Evolutionary conservation across 495 filamentous ascomycete species (phyloP), one percentile per base, ranked within the genome.

Genomic region (Tricharina praecox): DNA sequence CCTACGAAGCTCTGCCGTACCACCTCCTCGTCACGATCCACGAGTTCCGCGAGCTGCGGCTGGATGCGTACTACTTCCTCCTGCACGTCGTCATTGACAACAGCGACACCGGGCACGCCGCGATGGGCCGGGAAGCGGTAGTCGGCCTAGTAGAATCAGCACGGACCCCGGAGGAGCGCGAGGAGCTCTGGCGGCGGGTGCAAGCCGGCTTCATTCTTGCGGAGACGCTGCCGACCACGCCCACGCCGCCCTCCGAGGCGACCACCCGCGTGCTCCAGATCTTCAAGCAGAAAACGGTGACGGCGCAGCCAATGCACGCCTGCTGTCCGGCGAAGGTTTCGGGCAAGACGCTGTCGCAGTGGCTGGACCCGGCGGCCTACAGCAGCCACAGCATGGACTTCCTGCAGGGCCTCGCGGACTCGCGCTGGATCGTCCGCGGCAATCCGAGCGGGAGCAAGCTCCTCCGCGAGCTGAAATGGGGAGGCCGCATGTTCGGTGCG

Each of bases 1-100:
- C 66, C 15, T 74, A 64, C 45, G 70, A 74, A 52, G 43, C 51
- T n/a, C 42, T 71, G 5, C 59, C 62, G 4, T 49, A 67, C 37
- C 63, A 70, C 19, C 58, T 66, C 1, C 50, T 71, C 48, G 61
- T 59, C n/a, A 66, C 63, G 4, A 51, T 63, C 10, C 59, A 64
- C 32, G 70, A 74, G 50, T 50, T 72, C 19, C 50, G 52, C 28
- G 71, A 69, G 47, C 40, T 72, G 28, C 50, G 53, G 13, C 40
- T 72, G n/a, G 54, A 67, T 47, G 48, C 66, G 3, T 69, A 68
- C 25, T 73, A 71, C 48, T 74, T 72, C 54, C 50, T 69, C 39
- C 57, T 74, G 5, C 70, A 73, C 54, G 53, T 72, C 23, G 62
- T 65, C 15, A 72, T 74, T 37, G 71, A 72, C 49, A 74, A 72